Conservation (phyloP, 129 eudicot genomes). For the Pulicaria dysenterica region DNA sequence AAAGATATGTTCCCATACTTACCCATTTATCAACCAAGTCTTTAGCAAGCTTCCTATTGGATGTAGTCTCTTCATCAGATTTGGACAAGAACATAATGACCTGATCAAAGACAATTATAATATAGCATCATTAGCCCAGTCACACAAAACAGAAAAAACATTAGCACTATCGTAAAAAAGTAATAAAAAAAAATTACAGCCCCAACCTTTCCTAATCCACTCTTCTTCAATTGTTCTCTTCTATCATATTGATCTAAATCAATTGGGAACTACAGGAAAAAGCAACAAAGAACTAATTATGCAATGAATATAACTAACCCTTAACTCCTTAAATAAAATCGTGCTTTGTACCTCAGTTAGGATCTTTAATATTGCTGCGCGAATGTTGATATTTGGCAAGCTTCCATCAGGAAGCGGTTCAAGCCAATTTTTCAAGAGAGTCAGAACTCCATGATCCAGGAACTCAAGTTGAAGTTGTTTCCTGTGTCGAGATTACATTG, state of each 20-base stretch:
- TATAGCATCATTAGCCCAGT: background rate
- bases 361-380: conserved; percentile 83
- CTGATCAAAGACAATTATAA: conserved; percentile 40
- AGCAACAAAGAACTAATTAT: conserved; percentile 4
- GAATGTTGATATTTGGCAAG: conserved; percentile 91
- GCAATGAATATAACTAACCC: background rate
- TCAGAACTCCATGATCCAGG: conserved; percentile 87
- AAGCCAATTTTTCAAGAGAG: conserved; percentile 89
- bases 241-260: conserved; percentile 87
- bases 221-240: conserved; percentile 79
- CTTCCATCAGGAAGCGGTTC: conserved; percentile 99
- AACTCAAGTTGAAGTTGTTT: conserved; percentile 93
- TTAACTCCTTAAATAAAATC: background rate
- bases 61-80: conserved; percentile 92
- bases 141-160: conserved; percentile 12
- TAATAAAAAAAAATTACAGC: no score
- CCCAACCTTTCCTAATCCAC: conserved; percentile 89
- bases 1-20: conserved; percentile 17
- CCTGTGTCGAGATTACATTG: conserved; percentile 45
- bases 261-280: conserved; percentile 67
- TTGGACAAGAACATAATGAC: conserved; percentile 95
- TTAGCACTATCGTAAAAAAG: background rate
- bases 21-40: conserved; percentile 99
- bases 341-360: conserved; percentile 70
- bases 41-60: conserved; percentile 92